phyloP scores from a whole-genome alignment of 768 basidiomycete species.

The Amanita thiersii region DNA sequence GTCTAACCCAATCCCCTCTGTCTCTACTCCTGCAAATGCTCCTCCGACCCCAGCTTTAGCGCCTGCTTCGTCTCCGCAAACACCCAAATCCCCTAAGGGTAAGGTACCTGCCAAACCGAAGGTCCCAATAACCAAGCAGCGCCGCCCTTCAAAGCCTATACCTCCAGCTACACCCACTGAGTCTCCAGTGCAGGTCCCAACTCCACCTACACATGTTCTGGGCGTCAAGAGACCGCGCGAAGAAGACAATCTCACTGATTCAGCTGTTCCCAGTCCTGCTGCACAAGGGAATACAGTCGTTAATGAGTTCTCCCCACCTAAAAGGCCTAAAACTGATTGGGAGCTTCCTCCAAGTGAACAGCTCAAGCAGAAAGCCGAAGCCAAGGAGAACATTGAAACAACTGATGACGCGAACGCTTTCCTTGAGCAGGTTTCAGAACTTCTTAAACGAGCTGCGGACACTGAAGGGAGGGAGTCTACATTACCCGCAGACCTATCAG shows the following conservation, averaged over 20 bases:
- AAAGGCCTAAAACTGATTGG: slow-evolving; percentile 67
- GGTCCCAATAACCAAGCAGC: slow-evolving; percentile 17
- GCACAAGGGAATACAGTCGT: slow-evolving; percentile 21
- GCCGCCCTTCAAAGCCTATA: slow-evolving; percentile 23
- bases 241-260: slow-evolving; percentile 26
- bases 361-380: slow-evolving; percentile 32
- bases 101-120: slow-evolving; percentile 45
- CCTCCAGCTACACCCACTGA: slow-evolving; percentile 16
- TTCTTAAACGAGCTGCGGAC: slow-evolving; percentile 45
- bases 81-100: slow-evolving; percentile 63
- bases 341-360: slow-evolving; percentile 50
- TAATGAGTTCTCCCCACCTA: slow-evolving; percentile 60
- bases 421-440: slow-evolving; percentile 55
- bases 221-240: slow-evolving; percentile 43
- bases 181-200: slow-evolving; percentile 13
- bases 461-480: slow-evolving; percentile 33
- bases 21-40: slow-evolving; percentile 37
- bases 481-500: slow-evolving; percentile 42
- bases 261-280: slow-evolving; percentile 21
- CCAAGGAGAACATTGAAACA: slow-evolving; percentile 45
- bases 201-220: slow-evolving; percentile 8
- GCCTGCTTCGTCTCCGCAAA: slow-evolving; percentile 51
- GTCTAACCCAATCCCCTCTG: slow-evolving; percentile 27
- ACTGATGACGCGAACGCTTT: slow-evolving; percentile 59
- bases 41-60: slow-evolving; percentile 41